These are phyloP conservation scores for Irpex sp. DNA, from an alignment of 1,284 basidiomycete genomes.

Conservation along the genomic window DNA sequence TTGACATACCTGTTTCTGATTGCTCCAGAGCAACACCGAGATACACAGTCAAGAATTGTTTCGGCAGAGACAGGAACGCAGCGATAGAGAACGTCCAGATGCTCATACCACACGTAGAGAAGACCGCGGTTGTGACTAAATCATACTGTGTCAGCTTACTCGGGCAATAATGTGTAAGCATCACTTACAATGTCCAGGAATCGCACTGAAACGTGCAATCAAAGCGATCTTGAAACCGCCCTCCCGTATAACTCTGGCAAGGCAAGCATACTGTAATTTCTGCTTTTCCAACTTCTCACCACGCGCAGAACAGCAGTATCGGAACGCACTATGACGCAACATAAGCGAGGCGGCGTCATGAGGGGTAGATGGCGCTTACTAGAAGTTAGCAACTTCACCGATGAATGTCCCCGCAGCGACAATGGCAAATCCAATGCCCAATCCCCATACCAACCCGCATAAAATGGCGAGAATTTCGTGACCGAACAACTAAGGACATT, in stretches of 20 bases:
- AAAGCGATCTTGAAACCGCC: conserved; percentile 78
- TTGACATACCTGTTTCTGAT: conserved; percentile 31
- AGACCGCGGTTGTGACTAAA: conserved; percentile 64
- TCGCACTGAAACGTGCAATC: conserved; percentile 71
- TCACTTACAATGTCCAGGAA: conserved; percentile 67
- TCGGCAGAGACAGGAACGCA: conserved; percentile 72
- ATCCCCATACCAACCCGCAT: conserved; percentile 74
- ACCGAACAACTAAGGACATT: conserved; percentile 57
- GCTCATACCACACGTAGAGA: conserved; percentile 75
- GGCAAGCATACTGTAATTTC: conserved; percentile 70
- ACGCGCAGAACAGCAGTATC: conserved; percentile 53
- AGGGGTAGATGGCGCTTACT: conserved; percentile 34
- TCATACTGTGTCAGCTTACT: not conserved
- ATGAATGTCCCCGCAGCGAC: conserved; percentile 62
- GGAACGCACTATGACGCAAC: conserved; percentile 47
- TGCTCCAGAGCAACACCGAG: conserved; percentile 62
- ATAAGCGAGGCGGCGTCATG: not conserved
- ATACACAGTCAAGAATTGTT: conserved; percentile 72
- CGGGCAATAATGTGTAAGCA: not conserved
- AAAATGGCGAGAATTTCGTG: conserved; percentile 74
- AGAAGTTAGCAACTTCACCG: conserved; percentile 68
- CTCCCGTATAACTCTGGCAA: conserved; percentile 71
- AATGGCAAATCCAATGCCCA: conserved; percentile 63
- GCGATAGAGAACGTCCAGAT: conserved; percentile 68
- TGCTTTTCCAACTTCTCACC: conserved; percentile 69